Evolutionary conservation across 139 green algal genomes (phyloP).

Genomic region (Trebouxia sp.): DNA sequence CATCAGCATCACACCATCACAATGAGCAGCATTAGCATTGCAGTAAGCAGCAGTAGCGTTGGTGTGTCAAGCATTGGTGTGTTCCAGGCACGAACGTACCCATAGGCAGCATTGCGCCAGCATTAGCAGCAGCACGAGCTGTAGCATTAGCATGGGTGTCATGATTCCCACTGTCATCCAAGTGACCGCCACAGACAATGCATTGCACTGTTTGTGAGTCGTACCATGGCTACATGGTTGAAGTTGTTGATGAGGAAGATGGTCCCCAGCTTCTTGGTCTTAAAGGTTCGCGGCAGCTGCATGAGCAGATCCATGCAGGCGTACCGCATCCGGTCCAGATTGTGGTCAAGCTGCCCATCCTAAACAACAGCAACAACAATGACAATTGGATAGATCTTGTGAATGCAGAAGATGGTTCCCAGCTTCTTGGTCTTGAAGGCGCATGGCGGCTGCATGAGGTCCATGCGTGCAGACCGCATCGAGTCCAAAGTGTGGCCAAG

Average conservation of each 20-base stretch:
- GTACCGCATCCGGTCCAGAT: slow-evolving; percentile 67
- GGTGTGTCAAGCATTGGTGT: too few species aligned
- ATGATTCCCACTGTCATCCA: too few species aligned
- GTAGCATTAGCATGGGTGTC: too few species aligned
- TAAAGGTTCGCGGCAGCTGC: slow-evolving; percentile 48
- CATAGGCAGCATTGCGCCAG: too few species aligned
- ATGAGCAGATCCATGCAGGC: slow-evolving; percentile 70
- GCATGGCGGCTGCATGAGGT: slow-evolving; percentile 57
- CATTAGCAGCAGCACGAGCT: too few species aligned
- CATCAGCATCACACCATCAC: too few species aligned
- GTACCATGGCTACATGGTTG: slow-evolving; percentile 68
- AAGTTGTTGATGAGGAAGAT: slow-evolving; percentile 97
- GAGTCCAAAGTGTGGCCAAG: slow-evolving; percentile 69
- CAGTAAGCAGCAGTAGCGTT: too few species aligned
- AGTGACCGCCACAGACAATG: too few species aligned
- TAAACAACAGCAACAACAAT: slow-evolving; percentile 21
- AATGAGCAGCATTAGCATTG: too few species aligned
- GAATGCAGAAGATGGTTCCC: slow-evolving; percentile 90
- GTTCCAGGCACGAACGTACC: too few species aligned
- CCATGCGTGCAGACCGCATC: slow-evolving; percentile 61
- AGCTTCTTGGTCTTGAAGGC: slow-evolving; percentile 37
- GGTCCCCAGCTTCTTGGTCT: slow-evolving; percentile 58
- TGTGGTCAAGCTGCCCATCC: slow-evolving; percentile 67
- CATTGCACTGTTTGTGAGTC: background rate
- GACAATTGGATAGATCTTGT: slow-evolving; percentile 85